Evolutionary conservation across 768 basidiomycete genomes (phyloP), one percentile per base, ranked within the genome.

Genomic region (Leccinum uliginosum): DNA sequence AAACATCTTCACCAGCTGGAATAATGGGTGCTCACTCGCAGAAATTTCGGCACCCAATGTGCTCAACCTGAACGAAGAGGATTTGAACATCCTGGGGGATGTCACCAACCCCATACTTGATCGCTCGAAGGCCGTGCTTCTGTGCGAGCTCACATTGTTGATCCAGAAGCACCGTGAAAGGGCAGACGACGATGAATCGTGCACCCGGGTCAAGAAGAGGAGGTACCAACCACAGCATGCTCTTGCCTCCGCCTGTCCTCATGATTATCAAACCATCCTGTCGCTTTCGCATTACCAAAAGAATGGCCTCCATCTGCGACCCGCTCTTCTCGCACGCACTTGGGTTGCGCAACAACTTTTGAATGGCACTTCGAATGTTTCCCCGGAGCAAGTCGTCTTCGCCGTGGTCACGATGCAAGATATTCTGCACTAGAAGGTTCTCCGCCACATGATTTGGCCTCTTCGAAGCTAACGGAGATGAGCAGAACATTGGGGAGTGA

Each of bases 191-290:
- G 0, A 56, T 46, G 55, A 52, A 56, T 4, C 32, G n/a, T 0
- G 32, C 50, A 4, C 29, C 50, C 3, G 26, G 55, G 14, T 56
- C 32, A 0, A 56, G 50, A 3, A 56, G 44, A 45, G 32, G 43
- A 2, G 55, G 50, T 26, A 35, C 1, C 3, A 56, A 24, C 55
- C 55, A 56, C 23, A 52, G 10, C 50, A 56, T 45, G 32, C 55
- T 56, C 29, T 56, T 56, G 2, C 55, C 55, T 12, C 55, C 44
- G 0, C 55, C 55, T 14, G 55, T 56, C 19, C 50, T 23, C 55
- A 56, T 56, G 43, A 50, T 52, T 46, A 56, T 46, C 26, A 56
- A 52, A 27, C 32, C 55, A 46, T 56, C 55, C 15, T 53, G 50
- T 7, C 7, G n/a, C n/a, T 46, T 53, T 21, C 19, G 19, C 55